Conservation (phyloP, 345 rosid species). For the Isatis tinctoria region DNA sequence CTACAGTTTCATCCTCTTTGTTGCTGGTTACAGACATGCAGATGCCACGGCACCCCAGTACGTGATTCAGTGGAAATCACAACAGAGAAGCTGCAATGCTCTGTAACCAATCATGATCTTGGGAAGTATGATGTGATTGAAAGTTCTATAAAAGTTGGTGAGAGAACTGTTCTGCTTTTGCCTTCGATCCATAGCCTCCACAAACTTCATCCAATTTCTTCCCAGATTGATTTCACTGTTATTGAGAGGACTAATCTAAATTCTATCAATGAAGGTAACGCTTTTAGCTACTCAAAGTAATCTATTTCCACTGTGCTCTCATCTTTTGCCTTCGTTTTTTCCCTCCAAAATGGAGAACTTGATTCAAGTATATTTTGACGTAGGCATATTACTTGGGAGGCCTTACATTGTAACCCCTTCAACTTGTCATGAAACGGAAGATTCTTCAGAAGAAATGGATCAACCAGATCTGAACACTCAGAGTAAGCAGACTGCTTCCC, state of each 20-base stretch:
- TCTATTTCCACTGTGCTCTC: background rate
- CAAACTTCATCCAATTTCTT: conserved; percentile 46
- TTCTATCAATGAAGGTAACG: conserved; percentile 71
- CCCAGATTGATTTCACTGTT: conserved; percentile 52
- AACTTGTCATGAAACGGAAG: conserved; percentile 54
- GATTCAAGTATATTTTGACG: conserved; percentile 5
- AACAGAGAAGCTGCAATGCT: conserved; percentile 43
- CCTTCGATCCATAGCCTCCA: conserved; percentile 49
- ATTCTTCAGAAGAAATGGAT: conserved; percentile 53
- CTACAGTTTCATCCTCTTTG: conserved; percentile 5
- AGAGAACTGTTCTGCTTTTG: conserved; percentile 48
- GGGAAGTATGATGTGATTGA: conserved; percentile 46
- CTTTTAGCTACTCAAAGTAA: background rate
- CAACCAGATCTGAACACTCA: conserved; percentile 65
- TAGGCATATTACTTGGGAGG: conserved; percentile 63
- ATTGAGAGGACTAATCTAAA: conserved; percentile 65
- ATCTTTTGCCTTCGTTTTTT: background rate
- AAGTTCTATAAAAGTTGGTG: conserved; percentile 64
- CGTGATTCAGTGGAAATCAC: conserved; percentile 26
- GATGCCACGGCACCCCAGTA: conserved; percentile 63
- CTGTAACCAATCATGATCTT: conserved; percentile 47
- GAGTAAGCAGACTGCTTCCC: conserved; percentile 39
- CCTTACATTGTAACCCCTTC: conserved; percentile 73
- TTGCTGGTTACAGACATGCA: conserved; percentile 56
- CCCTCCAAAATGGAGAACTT: background rate